Evolutionary conservation across 176 grass and related monocot species (phyloP), one percentile per base, ranked within the genome.

Genomic region (Phragmites australis): DNA sequence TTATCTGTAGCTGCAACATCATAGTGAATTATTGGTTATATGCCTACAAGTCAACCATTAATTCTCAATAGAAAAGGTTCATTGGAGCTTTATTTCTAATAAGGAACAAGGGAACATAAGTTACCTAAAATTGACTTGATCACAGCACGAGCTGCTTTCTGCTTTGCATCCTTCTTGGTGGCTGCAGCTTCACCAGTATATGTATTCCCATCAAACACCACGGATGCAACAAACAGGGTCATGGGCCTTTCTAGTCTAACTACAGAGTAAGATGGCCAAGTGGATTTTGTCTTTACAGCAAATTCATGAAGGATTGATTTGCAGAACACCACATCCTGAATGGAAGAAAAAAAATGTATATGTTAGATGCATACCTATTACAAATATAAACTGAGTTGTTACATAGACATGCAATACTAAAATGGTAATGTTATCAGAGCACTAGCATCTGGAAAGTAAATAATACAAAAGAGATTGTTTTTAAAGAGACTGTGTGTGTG

Each of bases 251-350:
- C 42, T 44, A 18, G 21, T 32, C 16, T 5, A 66, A 3, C 21
- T 63, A 75, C 58, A 29, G 84, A 76, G 70, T 93, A 97, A 44
- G 62, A 41, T 16, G 89, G 91, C 32, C 45, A 25, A 47, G 31
- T 53, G 16, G 51, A 44, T 53, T 82, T 82, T 71, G 58, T 78
- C 57, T 93, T 91, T 30, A 63, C 77, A 66, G 78, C 8, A 74
- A 85, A 93, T 82, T 97, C 94, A 64, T 93, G 7, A 59, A 97
- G 84, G 68, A 97, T 93, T 50, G 86, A 85, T 74, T 97, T 97
- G 79, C 78, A 87, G 39, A 88, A 80, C 26, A 84, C 9, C 7
- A 51, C 9, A 53, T 34, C 69, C 87, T 88, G 53, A 69, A 79
- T 21, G 27, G n/a, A 80, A 81, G 23, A 37, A 74, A 76, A 70